Conservation (phyloP, 305 asterid species). For the Fraxinus velutina region DNA sequence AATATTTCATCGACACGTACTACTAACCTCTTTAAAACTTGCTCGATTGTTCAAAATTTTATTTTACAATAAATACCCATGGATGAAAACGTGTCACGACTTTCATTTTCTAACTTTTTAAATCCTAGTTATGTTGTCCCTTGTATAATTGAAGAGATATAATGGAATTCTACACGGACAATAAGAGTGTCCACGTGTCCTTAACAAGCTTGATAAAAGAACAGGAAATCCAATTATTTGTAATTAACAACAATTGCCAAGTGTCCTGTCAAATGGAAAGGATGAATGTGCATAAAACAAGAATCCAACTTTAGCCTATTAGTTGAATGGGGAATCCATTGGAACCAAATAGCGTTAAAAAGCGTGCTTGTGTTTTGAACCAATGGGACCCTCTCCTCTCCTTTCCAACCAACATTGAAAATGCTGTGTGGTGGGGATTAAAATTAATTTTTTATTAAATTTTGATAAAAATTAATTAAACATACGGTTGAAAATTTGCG, state of each 20-base stretch:
- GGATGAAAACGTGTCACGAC: not conserved
- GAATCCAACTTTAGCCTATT: slow-evolving; percentile 8
- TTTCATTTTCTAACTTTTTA: not conserved
- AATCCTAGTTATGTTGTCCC: not conserved
- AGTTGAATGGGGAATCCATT: not conserved
- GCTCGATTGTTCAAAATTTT: no score
- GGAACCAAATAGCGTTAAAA: not conserved
- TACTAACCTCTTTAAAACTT: no score
- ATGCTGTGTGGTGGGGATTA: no score
- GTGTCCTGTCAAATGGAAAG: slow-evolving; percentile 11
- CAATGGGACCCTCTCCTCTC: no score
- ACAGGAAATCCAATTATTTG: not conserved
- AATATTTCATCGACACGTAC: not conserved
- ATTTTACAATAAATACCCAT: no score
- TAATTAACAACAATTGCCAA: slow-evolving; percentile 4
- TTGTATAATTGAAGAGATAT: not conserved
- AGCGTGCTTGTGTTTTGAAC: no score
- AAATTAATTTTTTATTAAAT: no score
- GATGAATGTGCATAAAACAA: slow-evolving; percentile 8
- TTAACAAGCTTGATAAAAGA: not conserved
- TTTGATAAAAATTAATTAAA: no score
- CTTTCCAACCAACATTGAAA: no score
- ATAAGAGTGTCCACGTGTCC: slow-evolving; percentile 11
- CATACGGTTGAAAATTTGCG: no score
- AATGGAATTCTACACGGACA: not conserved